Percentiles rank a stretch among this genome's conserved stretches.
Evolutionary conservation across 2,329 filamentous ascomycete species (phyloP).

Genomic region (Aspergillus hiratsukae): DNA sequence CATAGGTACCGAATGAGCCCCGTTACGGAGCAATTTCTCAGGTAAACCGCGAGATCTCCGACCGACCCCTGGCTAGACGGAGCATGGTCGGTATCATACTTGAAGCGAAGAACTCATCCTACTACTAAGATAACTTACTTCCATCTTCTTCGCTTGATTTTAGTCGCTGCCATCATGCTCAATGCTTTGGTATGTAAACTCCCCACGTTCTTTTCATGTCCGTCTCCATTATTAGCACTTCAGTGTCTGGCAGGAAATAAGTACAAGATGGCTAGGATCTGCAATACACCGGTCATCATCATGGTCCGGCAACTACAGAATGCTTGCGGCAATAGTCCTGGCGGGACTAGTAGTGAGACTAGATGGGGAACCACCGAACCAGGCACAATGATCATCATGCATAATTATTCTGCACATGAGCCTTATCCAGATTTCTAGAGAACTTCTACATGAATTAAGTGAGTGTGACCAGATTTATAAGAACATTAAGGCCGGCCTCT

Average conservation of each 20-base stretch:
- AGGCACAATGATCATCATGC: neutral
- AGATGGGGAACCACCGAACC: neutral
- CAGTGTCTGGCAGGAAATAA: neutral
- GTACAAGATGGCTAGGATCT: neutral
- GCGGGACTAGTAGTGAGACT: neutral
- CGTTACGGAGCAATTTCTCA: neutral
- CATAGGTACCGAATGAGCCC: neutral
- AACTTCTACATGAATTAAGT: neutral
- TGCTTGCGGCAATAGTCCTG: neutral
- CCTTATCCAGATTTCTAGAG: neutral
- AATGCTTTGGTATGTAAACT: neutral
- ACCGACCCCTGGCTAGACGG: neutral
- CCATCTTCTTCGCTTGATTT: neutral
- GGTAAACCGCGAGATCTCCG: neutral
- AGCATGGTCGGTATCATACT: neutral
- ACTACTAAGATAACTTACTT: too few species aligned
- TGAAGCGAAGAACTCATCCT: too few species aligned
- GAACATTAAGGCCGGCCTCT: neutral
- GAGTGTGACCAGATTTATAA: neutral
- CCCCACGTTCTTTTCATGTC: neutral
- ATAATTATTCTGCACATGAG: neutral
- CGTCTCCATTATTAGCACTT: neutral
- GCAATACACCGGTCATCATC: neutral
- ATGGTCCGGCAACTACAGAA: neutral
- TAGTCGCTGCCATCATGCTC: neutral